A percentile compares a stretch with the other conserved stretches of the same genome.
Conservation (phyloP, 2,329 filamentous ascomycete genomes). For the Falciphora oryzae region DNA sequence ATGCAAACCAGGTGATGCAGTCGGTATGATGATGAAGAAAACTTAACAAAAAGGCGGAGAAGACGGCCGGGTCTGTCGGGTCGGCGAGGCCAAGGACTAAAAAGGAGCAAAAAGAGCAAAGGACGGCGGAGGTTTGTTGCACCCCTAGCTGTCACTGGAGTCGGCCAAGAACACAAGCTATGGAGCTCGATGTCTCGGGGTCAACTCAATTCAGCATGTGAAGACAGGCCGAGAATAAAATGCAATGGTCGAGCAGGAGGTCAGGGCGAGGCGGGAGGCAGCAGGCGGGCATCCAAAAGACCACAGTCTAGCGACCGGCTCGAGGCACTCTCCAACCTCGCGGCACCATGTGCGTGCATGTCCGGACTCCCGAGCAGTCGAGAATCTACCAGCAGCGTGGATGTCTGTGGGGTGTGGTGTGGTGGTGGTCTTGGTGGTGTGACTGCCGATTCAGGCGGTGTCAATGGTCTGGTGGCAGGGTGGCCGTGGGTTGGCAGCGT, state of each 20-base stretch:
- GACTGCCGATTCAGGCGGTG: background rate
- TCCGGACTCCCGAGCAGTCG: background rate
- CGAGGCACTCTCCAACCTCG: background rate
- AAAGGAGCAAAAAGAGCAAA: background rate
- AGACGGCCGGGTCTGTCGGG: too few species aligned
- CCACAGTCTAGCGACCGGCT: background rate
- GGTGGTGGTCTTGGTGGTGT: background rate
- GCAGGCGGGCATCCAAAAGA: background rate
- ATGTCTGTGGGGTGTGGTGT: background rate
- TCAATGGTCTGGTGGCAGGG: too few species aligned
- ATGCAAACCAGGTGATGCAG: background rate
- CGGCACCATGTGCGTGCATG: background rate
- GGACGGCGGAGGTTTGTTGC: background rate
- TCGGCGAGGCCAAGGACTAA: background rate
- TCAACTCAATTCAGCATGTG: background rate
- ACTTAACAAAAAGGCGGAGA: background rate
- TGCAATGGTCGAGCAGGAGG: background rate
- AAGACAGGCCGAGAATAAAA: background rate
- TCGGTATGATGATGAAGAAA: background rate
- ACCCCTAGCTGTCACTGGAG: background rate
- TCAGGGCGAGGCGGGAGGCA: background rate
- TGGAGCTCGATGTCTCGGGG: background rate
- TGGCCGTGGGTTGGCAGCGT: background rate
- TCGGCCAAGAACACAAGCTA: background rate
- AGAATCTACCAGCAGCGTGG: background rate